phyloP scores from a whole-genome alignment of 2,329 filamentous ascomycete species.

The Exophiala mesophila region DNA sequence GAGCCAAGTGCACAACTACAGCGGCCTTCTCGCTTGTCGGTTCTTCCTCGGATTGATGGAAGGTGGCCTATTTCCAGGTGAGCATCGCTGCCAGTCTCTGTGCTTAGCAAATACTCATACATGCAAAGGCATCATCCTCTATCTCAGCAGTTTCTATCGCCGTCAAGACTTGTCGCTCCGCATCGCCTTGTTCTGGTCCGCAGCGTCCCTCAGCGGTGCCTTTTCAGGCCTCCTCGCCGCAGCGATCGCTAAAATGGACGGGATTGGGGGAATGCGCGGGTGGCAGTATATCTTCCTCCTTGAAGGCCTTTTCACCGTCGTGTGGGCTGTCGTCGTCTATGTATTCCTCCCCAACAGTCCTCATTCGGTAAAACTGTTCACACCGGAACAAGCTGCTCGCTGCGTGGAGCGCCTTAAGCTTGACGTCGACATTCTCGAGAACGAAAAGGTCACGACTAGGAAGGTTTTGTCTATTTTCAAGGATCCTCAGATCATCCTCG shows the following conservation, averaged over 20 bases:
- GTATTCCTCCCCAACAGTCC: conserved; percentile 42
- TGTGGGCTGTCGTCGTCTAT: conserved; percentile 38
- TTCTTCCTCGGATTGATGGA: conserved; percentile 11
- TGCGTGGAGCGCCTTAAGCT: conserved; percentile 42
- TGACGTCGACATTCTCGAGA: conserved; percentile 32
- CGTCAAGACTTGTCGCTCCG: conserved; percentile 7
- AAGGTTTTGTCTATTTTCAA: conserved; percentile 40
- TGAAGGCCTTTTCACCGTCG: conserved; percentile 42
- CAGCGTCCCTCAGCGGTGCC: conserved; percentile 11
- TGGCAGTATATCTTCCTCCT: conserved; percentile 53
- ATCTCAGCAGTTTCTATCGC: conserved; percentile 7
- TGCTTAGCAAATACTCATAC: no score
- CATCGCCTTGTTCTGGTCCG: conserved; percentile 5
- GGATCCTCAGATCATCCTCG: no score
- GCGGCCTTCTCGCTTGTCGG: conserved; percentile 38
- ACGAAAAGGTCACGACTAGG: conserved; percentile 37
- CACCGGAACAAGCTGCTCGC: conserved; percentile 25
- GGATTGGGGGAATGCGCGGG: conserved; percentile 40
- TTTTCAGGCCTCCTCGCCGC: conserved; percentile 15
- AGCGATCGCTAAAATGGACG: conserved; percentile 41
- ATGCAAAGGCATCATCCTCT: no score
- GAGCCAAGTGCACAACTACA: conserved; percentile 43
- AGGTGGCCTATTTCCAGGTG: conserved; percentile 16
- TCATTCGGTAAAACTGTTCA: conserved; percentile 5
- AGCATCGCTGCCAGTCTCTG: no score